phyloP scores from a whole-genome alignment of 352 stramenopile species.

The Phytophthora palmivora region DNA sequence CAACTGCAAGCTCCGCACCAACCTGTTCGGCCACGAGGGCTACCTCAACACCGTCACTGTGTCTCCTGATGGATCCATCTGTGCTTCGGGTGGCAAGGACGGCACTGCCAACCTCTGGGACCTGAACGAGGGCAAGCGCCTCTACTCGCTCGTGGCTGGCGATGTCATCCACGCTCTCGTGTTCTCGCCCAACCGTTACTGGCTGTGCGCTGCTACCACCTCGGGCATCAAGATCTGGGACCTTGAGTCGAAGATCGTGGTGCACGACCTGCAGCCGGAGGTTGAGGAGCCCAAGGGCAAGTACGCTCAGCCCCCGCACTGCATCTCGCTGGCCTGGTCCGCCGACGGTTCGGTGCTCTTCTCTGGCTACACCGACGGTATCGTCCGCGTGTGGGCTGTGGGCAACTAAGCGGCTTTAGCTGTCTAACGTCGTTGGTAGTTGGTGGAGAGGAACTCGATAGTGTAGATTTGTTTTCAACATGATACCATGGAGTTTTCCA shows the following conservation, averaged over 20 bases:
- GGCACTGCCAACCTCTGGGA: slow-evolving; percentile 99
- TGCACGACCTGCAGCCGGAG: slow-evolving; percentile 97
- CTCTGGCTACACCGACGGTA: slow-evolving; percentile 98
- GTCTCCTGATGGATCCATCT: slow-evolving; percentile 99
- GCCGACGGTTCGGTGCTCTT: slow-evolving; percentile 98
- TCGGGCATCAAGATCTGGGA: slow-evolving; percentile 99
- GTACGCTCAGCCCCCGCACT: slow-evolving; percentile 95
- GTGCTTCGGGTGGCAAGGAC: slow-evolving; percentile 99
- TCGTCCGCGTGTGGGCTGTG: slow-evolving; percentile 96
- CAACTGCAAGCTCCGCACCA: slow-evolving; percentile 99
- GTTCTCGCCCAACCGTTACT: slow-evolving; percentile 99
- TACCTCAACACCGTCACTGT: slow-evolving; percentile 99
- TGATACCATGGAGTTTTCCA: slow-evolving; percentile 38
- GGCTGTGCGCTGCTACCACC: slow-evolving; percentile 98
- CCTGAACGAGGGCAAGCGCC: slow-evolving; percentile 99
- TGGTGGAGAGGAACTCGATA: slow-evolving; percentile 23
- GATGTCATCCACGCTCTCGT: slow-evolving; percentile 98
- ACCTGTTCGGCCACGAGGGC: slow-evolving; percentile 98
- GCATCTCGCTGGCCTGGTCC: slow-evolving; percentile 98
- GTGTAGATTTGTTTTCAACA: slow-evolving; percentile 36
- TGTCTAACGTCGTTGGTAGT: slow-evolving; percentile 8
- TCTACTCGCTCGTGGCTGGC: slow-evolving; percentile 99
- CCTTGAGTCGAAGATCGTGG: slow-evolving; percentile 99
- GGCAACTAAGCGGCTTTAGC: slow-evolving; percentile 72
- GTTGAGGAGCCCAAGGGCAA: slow-evolving; percentile 92